Percentiles rank a stretch among this genome's conserved stretches.
These are phyloP conservation scores for Boletus reticulatus DNA, from an alignment of 768 basidiomycete genomes.

Conservation along the genomic window DNA sequence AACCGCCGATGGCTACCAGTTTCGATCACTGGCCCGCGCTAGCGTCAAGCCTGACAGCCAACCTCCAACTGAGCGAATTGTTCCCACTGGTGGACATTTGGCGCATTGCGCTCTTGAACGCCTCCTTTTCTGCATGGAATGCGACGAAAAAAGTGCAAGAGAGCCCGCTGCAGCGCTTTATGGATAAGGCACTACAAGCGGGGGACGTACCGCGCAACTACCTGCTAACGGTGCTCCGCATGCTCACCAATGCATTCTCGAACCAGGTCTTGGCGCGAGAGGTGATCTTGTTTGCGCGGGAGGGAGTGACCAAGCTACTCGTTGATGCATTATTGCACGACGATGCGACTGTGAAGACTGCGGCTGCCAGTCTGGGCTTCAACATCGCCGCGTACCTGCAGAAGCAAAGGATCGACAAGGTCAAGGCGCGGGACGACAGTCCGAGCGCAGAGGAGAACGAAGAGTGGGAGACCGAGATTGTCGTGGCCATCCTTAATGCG, in stretches of 20 bases:
- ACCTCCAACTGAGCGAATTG: constrained; percentile 52
- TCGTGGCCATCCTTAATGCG: constrained; percentile 81
- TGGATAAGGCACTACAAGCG: constrained; percentile 43
- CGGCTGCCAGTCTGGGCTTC: constrained; percentile 82
- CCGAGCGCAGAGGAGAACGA: constrained; percentile 53
- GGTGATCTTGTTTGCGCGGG: constrained; percentile 37
- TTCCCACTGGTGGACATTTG: constrained; percentile 86
- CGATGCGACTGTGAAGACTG: constrained; percentile 67
- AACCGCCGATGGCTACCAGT: constrained; percentile 33
- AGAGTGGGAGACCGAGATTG: constrained; percentile 85
- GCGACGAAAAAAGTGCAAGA: constrained; percentile 30
- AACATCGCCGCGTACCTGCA: constrained; percentile 70
- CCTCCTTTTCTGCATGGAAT: constrained; percentile 51
- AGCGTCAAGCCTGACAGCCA: constrained; percentile 40
- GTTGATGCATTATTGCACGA: constrained; percentile 67
- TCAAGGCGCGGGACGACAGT: constrained; percentile 30
- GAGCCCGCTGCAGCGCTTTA: constrained; percentile 45
- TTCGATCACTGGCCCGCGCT: constrained; percentile 50
- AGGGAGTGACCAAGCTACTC: constrained; percentile 49
- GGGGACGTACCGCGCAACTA: constrained; percentile 47
- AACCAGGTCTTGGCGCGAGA: constrained; percentile 37
- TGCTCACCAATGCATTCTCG: constrained; percentile 68
- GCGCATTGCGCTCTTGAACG: constrained; percentile 73
- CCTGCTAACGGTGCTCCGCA: constrained; percentile 61
- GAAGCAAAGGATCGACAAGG: constrained; percentile 49